These are phyloP conservation scores for Telfairia occidentalis DNA, from an alignment of 331 rosid genomes.

Conservation along the genomic window DNA sequence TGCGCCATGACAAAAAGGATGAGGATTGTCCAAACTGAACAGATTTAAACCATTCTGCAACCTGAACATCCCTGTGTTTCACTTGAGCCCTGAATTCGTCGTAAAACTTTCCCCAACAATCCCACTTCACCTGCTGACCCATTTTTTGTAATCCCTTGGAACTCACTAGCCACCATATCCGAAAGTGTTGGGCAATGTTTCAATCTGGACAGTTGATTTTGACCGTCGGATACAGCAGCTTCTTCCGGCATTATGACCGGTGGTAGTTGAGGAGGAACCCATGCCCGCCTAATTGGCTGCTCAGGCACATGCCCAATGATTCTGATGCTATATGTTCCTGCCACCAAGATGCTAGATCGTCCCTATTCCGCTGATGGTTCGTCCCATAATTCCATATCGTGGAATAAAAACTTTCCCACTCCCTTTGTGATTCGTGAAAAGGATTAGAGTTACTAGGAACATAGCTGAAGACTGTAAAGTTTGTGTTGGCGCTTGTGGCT, in stretches of 20 bases:
- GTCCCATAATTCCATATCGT: conserved; percentile 28
- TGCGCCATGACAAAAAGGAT: neutral
- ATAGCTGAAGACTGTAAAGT: conserved; percentile 36
- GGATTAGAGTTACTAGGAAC: conserved; percentile 36
- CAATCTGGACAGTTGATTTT: conserved; percentile 42
- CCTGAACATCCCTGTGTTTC: neutral
- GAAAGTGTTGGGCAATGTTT: conserved; percentile 28
- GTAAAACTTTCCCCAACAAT: neutral
- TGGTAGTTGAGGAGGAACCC: conserved; percentile 93
- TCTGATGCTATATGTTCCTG: conserved; percentile 47
- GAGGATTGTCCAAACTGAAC: neutral
- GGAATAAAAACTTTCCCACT: conserved; percentile 25
- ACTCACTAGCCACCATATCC: conserved; percentile 35
- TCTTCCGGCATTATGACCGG: conserved; percentile 35
- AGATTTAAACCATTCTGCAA: neutral
- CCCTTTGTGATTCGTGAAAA: conserved; percentile 33
- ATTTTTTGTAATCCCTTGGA: conserved; percentile 22
- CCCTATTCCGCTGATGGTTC: conserved; percentile 31
- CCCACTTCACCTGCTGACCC: neutral
- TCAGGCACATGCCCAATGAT: conserved; percentile 47
- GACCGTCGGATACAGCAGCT: conserved; percentile 83
- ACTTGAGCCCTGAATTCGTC: neutral
- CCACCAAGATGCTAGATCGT: conserved; percentile 51
- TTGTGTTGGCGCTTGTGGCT: conserved; percentile 33
- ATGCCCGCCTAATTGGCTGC: conserved; percentile 32